These are phyloP conservation scores for Penicillium tannophilum DNA, from an alignment of 495 filamentous ascomycete species.

Conservation along the genomic window DNA sequence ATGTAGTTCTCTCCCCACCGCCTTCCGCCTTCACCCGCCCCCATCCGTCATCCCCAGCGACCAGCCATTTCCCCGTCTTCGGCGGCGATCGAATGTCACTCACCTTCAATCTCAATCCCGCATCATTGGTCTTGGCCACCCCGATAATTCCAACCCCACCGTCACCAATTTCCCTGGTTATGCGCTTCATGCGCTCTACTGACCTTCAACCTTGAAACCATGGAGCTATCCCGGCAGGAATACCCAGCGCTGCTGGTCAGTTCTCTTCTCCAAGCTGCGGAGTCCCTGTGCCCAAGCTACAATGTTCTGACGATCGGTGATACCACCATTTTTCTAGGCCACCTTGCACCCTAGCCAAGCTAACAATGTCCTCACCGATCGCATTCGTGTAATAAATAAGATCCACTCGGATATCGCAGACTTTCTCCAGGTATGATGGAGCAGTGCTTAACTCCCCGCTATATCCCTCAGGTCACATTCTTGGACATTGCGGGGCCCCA, in stretches of 20 bases:
- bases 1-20: not conserved
- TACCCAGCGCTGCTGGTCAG: conserved; percentile 96
- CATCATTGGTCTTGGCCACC: conserved; percentile 24
- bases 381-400: conserved; percentile 81
- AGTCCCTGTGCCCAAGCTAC: not conserved
- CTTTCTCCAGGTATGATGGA: conserved; percentile 81
- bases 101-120: conserved; percentile 23
- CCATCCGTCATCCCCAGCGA: conserved; percentile 34
- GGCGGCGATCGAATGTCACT: conserved; percentile 27
- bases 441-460: conserved; percentile 1
- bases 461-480: conserved; percentile 15
- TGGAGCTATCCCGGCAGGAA: conserved; percentile 87
- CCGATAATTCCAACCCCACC: conserved; percentile 11
- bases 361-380: conserved; percentile 80
- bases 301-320: conserved; percentile 18
- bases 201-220: conserved; percentile 42
- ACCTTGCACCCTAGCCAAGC: conserved; percentile 84
- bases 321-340: conserved; percentile 55
- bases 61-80: conserved; percentile 22
- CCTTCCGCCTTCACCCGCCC: conserved; percentile 6
- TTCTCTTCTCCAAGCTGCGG: conserved; percentile 18
- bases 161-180: conserved; percentile 31
- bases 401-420: conserved; percentile 93
- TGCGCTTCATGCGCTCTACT: conserved; percentile 37
- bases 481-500: conserved; percentile 9